Conservation (phyloP, 2,329 filamentous ascomycete species). For the Alternaria panax region DNA sequence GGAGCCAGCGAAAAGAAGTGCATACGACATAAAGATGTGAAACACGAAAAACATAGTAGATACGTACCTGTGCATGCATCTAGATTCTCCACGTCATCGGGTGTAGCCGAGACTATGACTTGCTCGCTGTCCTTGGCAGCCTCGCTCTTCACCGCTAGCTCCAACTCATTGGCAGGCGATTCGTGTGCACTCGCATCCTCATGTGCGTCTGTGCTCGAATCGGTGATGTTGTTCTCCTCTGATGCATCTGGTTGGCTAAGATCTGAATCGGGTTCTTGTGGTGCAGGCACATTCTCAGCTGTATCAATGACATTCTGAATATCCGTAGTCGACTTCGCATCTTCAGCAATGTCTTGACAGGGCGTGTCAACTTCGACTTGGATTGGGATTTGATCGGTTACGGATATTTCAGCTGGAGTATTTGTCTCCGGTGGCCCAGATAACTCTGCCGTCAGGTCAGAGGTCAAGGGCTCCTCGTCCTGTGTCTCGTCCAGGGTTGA, state of each 20-base stretch:
- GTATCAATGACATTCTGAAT: not conserved
- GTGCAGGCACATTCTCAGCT: not conserved
- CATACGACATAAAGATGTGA: conserved; percentile 9
- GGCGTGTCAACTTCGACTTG: not conserved
- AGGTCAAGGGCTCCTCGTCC: not conserved
- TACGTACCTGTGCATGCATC: conserved; percentile 30
- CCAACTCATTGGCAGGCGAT: conserved; percentile 3
- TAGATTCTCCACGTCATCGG: conserved; percentile 9
- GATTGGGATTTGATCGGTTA: not conserved
- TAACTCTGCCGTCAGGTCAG: not conserved
- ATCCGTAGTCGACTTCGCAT: not conserved
- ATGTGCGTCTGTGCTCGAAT: conserved; percentile 4
- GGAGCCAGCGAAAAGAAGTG: conserved; percentile 8
- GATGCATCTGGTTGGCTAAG: not conserved
- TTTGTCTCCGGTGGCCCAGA: not conserved
- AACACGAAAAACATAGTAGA: conserved; percentile 5
- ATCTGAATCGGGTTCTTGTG: not conserved
- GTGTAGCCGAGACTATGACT: conserved; percentile 6
- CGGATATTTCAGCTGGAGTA: not conserved
- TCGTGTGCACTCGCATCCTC: conserved; percentile 5
- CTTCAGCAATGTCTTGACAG: not conserved
- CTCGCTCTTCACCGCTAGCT: not conserved
- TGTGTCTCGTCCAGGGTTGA: not conserved
- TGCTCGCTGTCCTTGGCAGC: conserved; percentile 9
- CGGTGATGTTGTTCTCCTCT: not conserved